These are phyloP conservation scores for Chaetomidium leptoderma DNA, from an alignment of 495 filamentous ascomycete genomes.

Conservation along the genomic window DNA sequence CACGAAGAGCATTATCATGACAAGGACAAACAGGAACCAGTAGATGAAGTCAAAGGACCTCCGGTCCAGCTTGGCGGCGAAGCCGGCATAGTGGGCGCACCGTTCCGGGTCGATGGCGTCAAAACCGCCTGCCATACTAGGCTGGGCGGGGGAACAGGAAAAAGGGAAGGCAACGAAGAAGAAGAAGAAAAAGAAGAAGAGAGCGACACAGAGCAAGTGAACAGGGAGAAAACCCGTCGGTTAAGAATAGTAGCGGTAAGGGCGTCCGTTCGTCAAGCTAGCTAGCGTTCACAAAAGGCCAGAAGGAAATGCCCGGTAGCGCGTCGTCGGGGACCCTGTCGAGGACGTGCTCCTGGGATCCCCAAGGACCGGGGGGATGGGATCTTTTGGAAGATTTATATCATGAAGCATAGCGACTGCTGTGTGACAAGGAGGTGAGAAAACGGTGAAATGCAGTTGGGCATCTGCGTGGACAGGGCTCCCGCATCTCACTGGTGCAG, in stretches of 20 bases:
- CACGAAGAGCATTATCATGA: conserved; percentile 38
- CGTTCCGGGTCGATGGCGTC: conserved; percentile 27
- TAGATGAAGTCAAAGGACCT: conserved; percentile 44
- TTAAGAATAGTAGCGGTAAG: conserved; percentile 6
- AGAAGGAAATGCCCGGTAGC: conserved; percentile 6
- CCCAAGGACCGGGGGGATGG: conserved; percentile 9
- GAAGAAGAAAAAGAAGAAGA: background rate
- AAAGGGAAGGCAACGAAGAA: background rate
- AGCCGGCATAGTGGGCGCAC: conserved; percentile 45
- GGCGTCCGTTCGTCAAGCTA: conserved; percentile 13
- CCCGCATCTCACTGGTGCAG: conserved; percentile 1
- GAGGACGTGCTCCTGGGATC: background rate
- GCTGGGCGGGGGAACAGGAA: background rate
- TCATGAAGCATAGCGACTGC: background rate
- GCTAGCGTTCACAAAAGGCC: conserved; percentile 4
- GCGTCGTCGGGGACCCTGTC: conserved; percentile 6
- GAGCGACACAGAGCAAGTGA: no score
- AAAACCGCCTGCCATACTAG: conserved; percentile 38
- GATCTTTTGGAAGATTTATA: conserved; percentile 17
- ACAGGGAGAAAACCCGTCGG: no score
- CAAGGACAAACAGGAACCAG: conserved; percentile 43
- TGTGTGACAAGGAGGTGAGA: background rate
- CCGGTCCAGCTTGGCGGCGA: conserved; percentile 39
- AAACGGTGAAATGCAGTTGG: background rate
- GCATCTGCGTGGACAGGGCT: background rate